These are phyloP conservation scores for Stygiomarasmius scandens DNA, from an alignment of 1,284 basidiomycete species.

Conservation along the genomic window DNA sequence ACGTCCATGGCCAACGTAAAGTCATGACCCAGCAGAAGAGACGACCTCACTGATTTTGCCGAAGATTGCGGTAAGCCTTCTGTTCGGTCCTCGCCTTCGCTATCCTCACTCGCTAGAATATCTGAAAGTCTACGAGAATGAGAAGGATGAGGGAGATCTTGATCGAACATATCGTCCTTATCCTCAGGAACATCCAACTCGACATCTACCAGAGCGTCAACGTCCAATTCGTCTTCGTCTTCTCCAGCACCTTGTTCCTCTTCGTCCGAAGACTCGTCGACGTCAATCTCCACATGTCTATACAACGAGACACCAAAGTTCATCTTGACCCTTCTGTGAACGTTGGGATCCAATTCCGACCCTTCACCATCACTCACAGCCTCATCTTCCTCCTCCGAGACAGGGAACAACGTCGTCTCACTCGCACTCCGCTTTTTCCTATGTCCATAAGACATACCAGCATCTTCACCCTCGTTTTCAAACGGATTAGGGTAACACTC, in stretches of 20 bases:
- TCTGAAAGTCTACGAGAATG: too few species aligned
- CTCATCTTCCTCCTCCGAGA: constrained; percentile 52
- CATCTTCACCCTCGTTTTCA: constrained; percentile 2
- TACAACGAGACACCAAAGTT: not conserved
- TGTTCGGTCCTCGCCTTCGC: not conserved
- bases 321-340: not conserved
- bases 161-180: constrained; percentile 20
- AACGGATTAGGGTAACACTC: constrained; percentile 13
- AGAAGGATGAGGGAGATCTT: not conserved
- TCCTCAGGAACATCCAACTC: constrained; percentile 20
- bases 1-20: constrained; percentile 38
- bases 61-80: constrained; percentile 3
- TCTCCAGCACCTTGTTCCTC: constrained; percentile 7
- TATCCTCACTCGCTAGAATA: not conserved
- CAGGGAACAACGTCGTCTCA: constrained; percentile 42
- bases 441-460: constrained; percentile 21
- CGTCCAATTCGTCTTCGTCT: constrained; percentile 3
- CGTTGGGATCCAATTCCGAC: not conserved
- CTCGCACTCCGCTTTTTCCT: constrained; percentile 15
- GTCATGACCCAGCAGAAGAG: constrained; percentile 22
- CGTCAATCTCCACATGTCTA: not conserved
- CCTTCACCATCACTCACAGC: constrained; percentile 25
- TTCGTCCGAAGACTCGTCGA: not conserved
- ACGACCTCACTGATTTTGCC: not conserved
- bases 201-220: constrained; percentile 8